phyloP scores from a whole-genome alignment of 495 filamentous ascomycete genomes.

The Clohesyomyces aquaticus region DNA sequence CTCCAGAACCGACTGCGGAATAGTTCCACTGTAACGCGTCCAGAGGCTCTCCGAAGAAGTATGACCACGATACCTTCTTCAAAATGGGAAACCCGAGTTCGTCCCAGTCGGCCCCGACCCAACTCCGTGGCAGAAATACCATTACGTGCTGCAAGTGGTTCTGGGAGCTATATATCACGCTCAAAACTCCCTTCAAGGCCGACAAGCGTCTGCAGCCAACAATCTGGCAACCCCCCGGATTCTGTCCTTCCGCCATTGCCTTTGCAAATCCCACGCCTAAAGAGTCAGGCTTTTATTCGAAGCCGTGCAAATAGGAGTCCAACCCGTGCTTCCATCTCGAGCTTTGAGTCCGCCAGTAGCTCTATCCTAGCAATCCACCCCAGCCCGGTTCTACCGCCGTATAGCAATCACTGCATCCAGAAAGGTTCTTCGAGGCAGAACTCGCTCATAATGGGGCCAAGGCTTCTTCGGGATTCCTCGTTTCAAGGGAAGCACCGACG shows the following conservation, averaged over 20 bases:
- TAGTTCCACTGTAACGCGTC: neutral
- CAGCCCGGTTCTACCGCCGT: conserved; percentile 21
- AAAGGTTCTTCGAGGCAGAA: conserved; percentile 20
- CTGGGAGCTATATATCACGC: conserved; percentile 1
- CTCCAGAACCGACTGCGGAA: neutral
- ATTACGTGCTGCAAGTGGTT: neutral
- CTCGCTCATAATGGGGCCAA: conserved; percentile 22
- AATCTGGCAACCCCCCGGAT: conserved; percentile 31
- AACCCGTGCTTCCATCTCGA: conserved; percentile 29
- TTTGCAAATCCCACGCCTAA: conserved; percentile 23
- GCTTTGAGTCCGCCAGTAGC: conserved; percentile 33
- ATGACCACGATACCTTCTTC: conserved; percentile 17
- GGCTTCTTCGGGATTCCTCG: conserved; percentile 23
- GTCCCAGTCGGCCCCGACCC: conserved; percentile 33
- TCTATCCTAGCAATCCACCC: conserved; percentile 32
- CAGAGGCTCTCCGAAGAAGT: conserved; percentile 17
- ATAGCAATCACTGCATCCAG: conserved; percentile 11
- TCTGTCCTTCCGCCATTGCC: conserved; percentile 29
- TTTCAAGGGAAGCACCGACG: conserved; percentile 18
- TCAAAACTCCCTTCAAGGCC: conserved; percentile 24
- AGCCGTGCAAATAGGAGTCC: conserved; percentile 26
- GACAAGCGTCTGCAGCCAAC: conserved; percentile 28
- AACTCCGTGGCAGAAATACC: conserved; percentile 32
- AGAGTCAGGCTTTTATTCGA: conserved; percentile 3
- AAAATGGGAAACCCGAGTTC: conserved; percentile 7